phyloP scores from a whole-genome alignment of 1,284 basidiomycete genomes.

The Leccinum ponderosum region DNA sequence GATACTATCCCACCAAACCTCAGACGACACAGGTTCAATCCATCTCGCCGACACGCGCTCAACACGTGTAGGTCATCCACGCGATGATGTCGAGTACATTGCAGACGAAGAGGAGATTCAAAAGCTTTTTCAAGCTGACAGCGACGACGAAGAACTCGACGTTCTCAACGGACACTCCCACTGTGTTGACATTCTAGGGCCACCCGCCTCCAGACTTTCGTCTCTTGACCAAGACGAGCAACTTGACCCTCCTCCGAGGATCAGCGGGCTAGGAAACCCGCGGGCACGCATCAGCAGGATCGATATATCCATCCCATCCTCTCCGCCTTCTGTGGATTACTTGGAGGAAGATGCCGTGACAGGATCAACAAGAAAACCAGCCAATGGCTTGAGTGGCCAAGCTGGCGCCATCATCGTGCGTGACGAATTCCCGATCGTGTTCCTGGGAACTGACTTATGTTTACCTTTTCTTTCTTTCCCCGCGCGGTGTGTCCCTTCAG shows the following conservation, averaged over 20 bases:
- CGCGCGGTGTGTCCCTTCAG: slow-evolving; percentile 37
- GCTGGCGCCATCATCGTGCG: slow-evolving; percentile 88
- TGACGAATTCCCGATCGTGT: slow-evolving; percentile 7
- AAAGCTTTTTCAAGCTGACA: slow-evolving; percentile 19
- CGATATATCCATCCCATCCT: slow-evolving; percentile 15
- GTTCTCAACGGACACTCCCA: not conserved
- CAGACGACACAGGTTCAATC: slow-evolving; percentile 42
- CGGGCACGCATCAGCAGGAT: slow-evolving; percentile 23
- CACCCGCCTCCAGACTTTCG: not conserved
- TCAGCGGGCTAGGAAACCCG: slow-evolving; percentile 14
- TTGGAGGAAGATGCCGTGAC: slow-evolving; percentile 6
- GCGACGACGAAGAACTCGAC: slow-evolving; percentile 16
- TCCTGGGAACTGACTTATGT: slow-evolving; percentile 1
- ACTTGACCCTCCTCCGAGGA: slow-evolving; percentile 8
- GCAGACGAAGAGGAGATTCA: slow-evolving; percentile 21
- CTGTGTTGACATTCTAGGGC: not conserved
- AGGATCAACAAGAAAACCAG: slow-evolving; percentile 13
- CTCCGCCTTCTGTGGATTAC: slow-evolving; percentile 3
- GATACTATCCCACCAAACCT: slow-evolving; percentile 56
- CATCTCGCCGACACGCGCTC: slow-evolving; percentile 47
- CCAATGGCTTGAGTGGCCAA: slow-evolving; percentile 62
- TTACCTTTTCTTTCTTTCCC: not conserved
- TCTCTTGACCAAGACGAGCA: slow-evolving; percentile 11
- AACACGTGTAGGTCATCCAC: slow-evolving; percentile 7
- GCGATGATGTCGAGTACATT: slow-evolving; percentile 34